These are phyloP conservation scores for Oenanthe javanica DNA, from an alignment of 140 eudicot species.

Conservation along the genomic window DNA sequence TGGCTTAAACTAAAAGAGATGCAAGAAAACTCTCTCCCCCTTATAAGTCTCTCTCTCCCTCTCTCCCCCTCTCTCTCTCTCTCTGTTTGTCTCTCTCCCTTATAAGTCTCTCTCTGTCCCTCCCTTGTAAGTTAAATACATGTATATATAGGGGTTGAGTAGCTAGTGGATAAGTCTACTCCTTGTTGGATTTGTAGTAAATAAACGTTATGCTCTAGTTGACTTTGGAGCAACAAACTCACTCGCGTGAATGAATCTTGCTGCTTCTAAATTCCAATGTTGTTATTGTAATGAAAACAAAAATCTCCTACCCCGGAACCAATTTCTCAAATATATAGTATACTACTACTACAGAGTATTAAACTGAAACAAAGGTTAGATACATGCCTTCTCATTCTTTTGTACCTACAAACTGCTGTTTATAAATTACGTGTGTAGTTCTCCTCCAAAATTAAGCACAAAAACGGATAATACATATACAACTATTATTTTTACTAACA, in stretches of 20 bases:
- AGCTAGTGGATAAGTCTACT: neutral
- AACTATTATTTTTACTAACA: neutral
- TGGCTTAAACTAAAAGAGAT: neutral
- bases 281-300: neutral
- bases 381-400: neutral
- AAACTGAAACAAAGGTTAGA: neutral
- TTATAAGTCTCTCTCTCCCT: too few species aligned
- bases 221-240: conserved; percentile 2
- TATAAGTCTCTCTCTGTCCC: neutral
- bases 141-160: too few species aligned
- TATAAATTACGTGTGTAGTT: neutral
- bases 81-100: neutral
- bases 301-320: neutral
- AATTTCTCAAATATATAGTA: neutral
- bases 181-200: neutral
- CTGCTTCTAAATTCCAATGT: neutral
- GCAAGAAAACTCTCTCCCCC: neutral
- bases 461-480: neutral
- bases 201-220: neutral
- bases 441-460: neutral
- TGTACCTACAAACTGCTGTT: neutral
- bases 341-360: too few species aligned
- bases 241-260: neutral
- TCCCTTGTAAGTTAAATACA: neutral
- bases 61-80: neutral